Evolutionary conservation across 176 grass and related monocot genomes (phyloP), one percentile per base, ranked within the genome.

Genomic region (Luzula sylvatica): DNA sequence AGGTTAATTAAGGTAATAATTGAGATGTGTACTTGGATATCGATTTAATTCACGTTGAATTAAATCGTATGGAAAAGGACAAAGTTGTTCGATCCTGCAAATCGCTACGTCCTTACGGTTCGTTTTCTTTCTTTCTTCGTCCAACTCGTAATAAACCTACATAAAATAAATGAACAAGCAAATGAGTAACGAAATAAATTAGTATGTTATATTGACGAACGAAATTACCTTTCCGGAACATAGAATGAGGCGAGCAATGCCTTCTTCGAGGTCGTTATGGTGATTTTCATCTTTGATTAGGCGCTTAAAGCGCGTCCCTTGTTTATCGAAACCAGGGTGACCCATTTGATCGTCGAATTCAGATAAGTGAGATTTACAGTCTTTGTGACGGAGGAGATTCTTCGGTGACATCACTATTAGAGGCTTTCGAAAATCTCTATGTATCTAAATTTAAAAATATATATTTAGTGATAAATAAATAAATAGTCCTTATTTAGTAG

Each of bases 61-160:
- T 54, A 95, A 79, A 24, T 95, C 89, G 9, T 95, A 95, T 0
- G 89, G 89, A 43, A 95, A 81, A 8, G 89, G 89, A 38, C 73
- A 78, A 68, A 95, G 76, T 53, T 95, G 89, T 57, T 95, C 89
- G 42, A 95, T 72, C 68, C 83, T 83, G 66, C 89, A 95, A 27
- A 95, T 88, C 18, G 89, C 89, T 56, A 95, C 61, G 78, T 88
- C 80, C 46, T 38, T 70, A 28, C 83, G 54, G 28, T 88, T 66
- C 1, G 26, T 62, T 64, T 84, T 88, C 46, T 78, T 88, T 15
- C 83, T 28, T 55, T 75, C 70, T 50, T 95, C 89, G 26, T 95
- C 89, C 54, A 95, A 84, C 71, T 95, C 89, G 52, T 88, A 95
- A 48, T 95, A 95, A 18, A 95, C 66, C 88, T 95, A 71, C 16